phyloP scores from a whole-genome alignment of 306 rosid species.

The Gillenia trifoliata region DNA sequence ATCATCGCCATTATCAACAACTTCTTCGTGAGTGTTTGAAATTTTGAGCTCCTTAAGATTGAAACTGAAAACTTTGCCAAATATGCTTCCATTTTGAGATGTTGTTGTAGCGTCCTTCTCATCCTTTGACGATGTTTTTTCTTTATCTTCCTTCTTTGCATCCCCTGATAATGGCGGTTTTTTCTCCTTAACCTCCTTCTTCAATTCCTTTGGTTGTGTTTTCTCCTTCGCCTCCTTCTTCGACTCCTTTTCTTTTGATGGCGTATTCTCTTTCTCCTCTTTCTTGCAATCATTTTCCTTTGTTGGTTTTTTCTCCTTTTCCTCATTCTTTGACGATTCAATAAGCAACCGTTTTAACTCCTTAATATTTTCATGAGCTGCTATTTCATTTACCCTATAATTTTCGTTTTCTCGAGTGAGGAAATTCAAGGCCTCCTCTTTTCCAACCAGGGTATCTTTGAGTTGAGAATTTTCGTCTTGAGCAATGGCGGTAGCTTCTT shows the following conservation, averaged over 20 bases:
- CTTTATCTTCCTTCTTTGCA: slow-evolving; percentile 21
- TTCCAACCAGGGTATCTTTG: slow-evolving; percentile 41
- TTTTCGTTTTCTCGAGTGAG: slow-evolving; percentile 56
- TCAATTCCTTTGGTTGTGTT: background rate
- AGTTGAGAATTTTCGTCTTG: slow-evolving; percentile 58
- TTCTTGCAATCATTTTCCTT: slow-evolving; percentile 12
- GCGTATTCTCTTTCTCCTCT: slow-evolving; percentile 8
- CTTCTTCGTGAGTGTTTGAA: slow-evolving; percentile 32
- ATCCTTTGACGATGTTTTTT: slow-evolving; percentile 11
- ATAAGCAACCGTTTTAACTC: slow-evolving; percentile 58
- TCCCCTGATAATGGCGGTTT: background rate
- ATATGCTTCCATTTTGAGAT: slow-evolving; percentile 13
- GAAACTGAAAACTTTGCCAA: slow-evolving; percentile 37
- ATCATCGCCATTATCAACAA: slow-evolving; percentile 21
- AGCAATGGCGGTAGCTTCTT: slow-evolving; percentile 76
- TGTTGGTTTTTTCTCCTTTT: slow-evolving; percentile 16
- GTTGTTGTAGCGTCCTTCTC: slow-evolving; percentile 21
- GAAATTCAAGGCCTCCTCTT: slow-evolving; percentile 33
- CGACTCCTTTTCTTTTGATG: slow-evolving; percentile 30
- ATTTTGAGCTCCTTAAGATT: slow-evolving; percentile 33
- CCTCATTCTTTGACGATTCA: slow-evolving; percentile 37
- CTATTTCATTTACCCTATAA: slow-evolving; percentile 53
- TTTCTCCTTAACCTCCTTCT: slow-evolving; percentile 30
- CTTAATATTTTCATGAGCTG: slow-evolving; percentile 53
- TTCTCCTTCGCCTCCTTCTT: slow-evolving; percentile 22